Evolutionary conservation across 306 rosid genomes (phyloP).

Genomic region (Rosa chinensis): DNA sequence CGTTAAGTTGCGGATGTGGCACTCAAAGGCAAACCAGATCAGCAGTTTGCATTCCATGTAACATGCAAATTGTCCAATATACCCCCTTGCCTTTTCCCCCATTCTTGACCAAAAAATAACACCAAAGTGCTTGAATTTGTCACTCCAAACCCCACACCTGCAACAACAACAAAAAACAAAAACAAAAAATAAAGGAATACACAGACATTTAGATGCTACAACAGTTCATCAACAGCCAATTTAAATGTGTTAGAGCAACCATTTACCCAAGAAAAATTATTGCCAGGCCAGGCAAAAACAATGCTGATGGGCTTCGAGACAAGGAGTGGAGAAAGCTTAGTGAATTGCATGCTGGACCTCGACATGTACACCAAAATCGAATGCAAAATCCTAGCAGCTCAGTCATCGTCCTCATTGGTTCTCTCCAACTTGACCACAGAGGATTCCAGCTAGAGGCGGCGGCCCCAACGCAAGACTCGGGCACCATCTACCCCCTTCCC

Average conservation of each 20-base stretch:
- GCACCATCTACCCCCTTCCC: conserved; percentile 56
- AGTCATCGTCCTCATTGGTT: conserved; percentile 35
- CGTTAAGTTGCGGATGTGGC: too few species aligned
- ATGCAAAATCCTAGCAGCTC: conserved; percentile 39
- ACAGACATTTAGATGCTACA: neutral
- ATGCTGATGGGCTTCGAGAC: conserved; percentile 40
- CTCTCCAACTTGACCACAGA: conserved; percentile 47
- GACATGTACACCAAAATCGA: conserved; percentile 42
- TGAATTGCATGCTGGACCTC: conserved; percentile 31
- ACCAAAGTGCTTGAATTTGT: too few species aligned
- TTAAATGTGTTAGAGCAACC: neutral
- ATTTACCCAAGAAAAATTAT: conserved; percentile 51
- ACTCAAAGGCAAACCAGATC: too few species aligned
- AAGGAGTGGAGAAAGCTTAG: conserved; percentile 51
- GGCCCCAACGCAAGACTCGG: conserved; percentile 62
- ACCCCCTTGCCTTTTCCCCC: too few species aligned
- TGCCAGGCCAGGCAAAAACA: conserved; percentile 38
- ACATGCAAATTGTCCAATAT: too few species aligned
- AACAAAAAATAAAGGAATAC: neutral
- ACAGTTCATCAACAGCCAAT: neutral
- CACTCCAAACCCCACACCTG: too few species aligned
- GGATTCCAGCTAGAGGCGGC: conserved; percentile 59
- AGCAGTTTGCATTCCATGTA: too few species aligned
- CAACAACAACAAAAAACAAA: neutral
- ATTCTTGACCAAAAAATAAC: too few species aligned